Evolutionary conservation across 192 early-diverging fungal species (phyloP), one percentile per base, ranked within the genome.

Genomic region (Martensiomyces pterosporus): DNA sequence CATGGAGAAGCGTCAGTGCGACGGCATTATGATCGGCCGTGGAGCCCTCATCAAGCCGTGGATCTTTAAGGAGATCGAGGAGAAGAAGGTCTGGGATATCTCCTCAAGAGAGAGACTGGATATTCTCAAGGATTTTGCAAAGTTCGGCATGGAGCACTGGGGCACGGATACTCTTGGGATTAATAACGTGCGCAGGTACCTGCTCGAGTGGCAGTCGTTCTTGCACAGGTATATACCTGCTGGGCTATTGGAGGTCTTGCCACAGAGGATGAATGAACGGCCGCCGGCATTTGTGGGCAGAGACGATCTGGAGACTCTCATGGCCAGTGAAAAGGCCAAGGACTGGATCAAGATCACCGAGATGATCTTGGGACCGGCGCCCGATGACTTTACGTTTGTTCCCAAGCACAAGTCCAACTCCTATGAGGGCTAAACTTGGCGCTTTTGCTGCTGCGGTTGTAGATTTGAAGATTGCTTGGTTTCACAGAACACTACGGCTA

Each of bases 341-440:
- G 94, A 97, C 64, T 98, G 96, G 96, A 80, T 98, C 56, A 91
- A 94, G 55, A 67, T 97, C 21, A 85, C 86, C 39, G 93, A 98
- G 56, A 85, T 85, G 82, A 49, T 98, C 12, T 63, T 97, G n/a
- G 94, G 93, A 13, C 86, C 87, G 26, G 86, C 90, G 3, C 92
- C 92, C 25, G 84, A 82, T 6, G 79, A 65, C 47, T 98, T 97
- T 75, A 66, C 64, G 10, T 98, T 98, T 64, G 75, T 91, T 25
- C 96, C 96, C 33, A 98, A 98, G 75, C 93, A 96, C 76, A 92
- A 88, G 61, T 79, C 85, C 34, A 96, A 92, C 60, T 84, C 93
- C 27, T 85, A 85, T 43, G 80, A 83, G 18, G 46, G 47, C 26
- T 61, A 61, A 16, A 24, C 1, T 0, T 33, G 39, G 9, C 6